Evolutionary conservation across 441 rosid genomes (phyloP).

Genomic region (Erodium trifolium): DNA sequence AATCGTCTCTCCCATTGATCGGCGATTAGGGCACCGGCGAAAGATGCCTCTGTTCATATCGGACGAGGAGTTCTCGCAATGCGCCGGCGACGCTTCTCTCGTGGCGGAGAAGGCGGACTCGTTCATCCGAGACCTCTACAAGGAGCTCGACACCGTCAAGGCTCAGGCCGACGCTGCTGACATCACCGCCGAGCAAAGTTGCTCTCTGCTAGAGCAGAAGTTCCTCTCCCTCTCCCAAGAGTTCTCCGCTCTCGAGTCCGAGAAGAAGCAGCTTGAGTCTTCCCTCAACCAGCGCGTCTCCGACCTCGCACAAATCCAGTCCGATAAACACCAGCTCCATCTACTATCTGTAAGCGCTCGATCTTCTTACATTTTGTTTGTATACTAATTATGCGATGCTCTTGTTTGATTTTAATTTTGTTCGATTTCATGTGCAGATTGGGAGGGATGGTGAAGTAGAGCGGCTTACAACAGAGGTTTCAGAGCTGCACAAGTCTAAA

Average conservation of each 20-base stretch:
- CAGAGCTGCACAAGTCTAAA: slow-evolving; percentile 74
- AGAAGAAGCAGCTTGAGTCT: slow-evolving; percentile 54
- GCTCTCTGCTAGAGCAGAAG: slow-evolving; percentile 81
- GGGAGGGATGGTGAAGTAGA: slow-evolving; percentile 77
- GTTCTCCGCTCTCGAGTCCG: slow-evolving; percentile 55
- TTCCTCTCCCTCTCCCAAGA: slow-evolving; percentile 66
- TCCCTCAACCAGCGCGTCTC: slow-evolving; percentile 54
- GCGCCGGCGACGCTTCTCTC: slow-evolving; percentile 47
- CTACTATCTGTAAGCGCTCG: slow-evolving; percentile 43
- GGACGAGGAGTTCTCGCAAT: slow-evolving; percentile 69
- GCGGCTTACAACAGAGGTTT: slow-evolving; percentile 55
- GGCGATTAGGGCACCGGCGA: background rate
- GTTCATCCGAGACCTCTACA: slow-evolving; percentile 49
- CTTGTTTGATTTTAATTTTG: background rate
- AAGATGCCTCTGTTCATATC: slow-evolving; percentile 74
- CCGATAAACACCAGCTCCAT: slow-evolving; percentile 79
- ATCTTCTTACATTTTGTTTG: too few species aligned
- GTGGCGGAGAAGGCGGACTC: slow-evolving; percentile 77
- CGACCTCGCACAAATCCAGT: slow-evolving; percentile 63
- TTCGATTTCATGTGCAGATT: slow-evolving; percentile 36
- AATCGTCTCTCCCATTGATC: background rate
- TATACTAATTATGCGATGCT: background rate
- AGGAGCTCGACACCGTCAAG: slow-evolving; percentile 59
- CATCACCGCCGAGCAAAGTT: slow-evolving; percentile 93
- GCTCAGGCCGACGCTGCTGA: slow-evolving; percentile 77